These are phyloP conservation scores for Puccinia coronata DNA, from an alignment of 1,284 basidiomycete species.

Conservation along the genomic window DNA sequence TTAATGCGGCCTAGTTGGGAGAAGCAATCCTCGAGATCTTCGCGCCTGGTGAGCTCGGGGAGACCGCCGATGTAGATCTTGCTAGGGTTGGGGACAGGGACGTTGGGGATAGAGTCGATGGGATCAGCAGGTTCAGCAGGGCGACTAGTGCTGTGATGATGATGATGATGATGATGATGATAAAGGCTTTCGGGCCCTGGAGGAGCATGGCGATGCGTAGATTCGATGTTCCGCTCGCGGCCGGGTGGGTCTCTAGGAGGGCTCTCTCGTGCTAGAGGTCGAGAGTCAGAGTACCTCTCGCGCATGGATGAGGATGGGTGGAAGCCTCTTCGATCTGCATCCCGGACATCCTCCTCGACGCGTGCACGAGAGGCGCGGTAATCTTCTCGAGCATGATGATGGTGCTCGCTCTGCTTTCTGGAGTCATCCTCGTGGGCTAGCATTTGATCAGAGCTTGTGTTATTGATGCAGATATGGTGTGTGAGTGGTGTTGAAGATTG, in stretches of 20 bases:
- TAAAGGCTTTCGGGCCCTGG: neutral
- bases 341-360: neutral
- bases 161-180: no score
- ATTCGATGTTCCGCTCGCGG: neutral
- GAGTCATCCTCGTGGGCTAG: neutral
- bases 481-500: no score
- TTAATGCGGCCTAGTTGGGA: conserved; percentile 75
- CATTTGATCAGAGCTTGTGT: no score
- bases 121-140: conserved; percentile 1
- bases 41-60: conserved; percentile 76
- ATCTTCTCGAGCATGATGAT: conserved; percentile 12
- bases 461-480: no score
- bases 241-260: neutral
- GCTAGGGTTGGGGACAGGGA: conserved; percentile 66
- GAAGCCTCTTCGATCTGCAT: conserved; percentile 11
- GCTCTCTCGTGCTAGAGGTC: neutral
- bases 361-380: conserved; percentile 10
- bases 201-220: neutral
- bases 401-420: neutral
- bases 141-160: neutral
- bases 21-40: conserved; percentile 78
- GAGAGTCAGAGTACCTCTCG: conserved; percentile 15
- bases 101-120: neutral
- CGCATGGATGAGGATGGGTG: neutral
- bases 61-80: conserved; percentile 84